Base-by-base conservation (phyloP, 2,329 filamentous ascomycete genomes). In the Phaeosphaeria sp. region DNA sequence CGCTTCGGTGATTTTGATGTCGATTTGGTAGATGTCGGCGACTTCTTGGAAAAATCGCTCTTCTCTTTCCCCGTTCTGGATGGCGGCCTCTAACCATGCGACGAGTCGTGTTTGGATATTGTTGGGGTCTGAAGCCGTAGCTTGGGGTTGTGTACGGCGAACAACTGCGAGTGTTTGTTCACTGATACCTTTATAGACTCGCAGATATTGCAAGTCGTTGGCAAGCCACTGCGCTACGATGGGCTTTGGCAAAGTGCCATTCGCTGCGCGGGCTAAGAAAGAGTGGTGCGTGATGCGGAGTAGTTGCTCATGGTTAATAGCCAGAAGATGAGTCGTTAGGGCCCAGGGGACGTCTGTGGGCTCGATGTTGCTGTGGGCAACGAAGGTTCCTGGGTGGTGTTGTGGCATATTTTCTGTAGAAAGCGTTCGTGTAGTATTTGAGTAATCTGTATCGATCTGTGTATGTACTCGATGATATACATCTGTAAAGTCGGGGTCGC, bases 171-270 rank as follows among this genome's bases (percentile, higher is more conserved):
- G 52, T 9, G 52, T 55, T 36, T 55, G 52, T 24, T 49, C 46
- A 25, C 50, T 53, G 49, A 74, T 8, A 20, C 36, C 46, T 25
- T 55, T 71, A 51, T 75, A 76, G 55, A 69, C 69, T 50, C 66
- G 66, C 51, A 75, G 67, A 50, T 76, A 76, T 13, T 74, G 61
- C 1, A 69, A 63, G 43, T 76, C 74, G 33, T 75, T 74, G 44
- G 72, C 71, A 17, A 76, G 71, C 74, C 74, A 76, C 51, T 69
- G 57, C 3, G 71, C 67, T n/a, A 76, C 66, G 9, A 66, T 24
- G 3, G 59, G n/a, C 51, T 74, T 75, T 9, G 73, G 60, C 11
- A 76, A 63, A n/a, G 57, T 64, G 5, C 73, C 73, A 18, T 68
- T 64, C 15, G 74, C 74, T 22, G 74, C 74, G 15, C 53, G 64